Base-by-base conservation (phyloP, 2,329 filamentous ascomycete species). In the Rutstroemia sp. region DNA sequence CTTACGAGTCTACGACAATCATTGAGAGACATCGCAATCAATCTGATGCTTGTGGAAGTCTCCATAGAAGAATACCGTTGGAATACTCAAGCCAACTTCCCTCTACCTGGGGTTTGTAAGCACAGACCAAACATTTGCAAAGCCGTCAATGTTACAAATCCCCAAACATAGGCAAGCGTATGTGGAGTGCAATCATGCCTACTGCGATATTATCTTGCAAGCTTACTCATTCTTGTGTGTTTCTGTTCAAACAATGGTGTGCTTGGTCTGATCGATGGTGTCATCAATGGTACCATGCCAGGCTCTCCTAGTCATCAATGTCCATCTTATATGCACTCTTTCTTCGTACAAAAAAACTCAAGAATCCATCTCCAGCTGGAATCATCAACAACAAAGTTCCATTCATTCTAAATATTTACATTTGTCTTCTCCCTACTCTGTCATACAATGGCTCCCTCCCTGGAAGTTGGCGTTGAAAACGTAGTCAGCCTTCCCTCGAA, bases 401-500 rank as follows among this genome's bases (percentile, higher is more conserved):
- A 42, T 21, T 37, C 30, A 9, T 12, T 16, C 19, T 37, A 16
- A 8, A n/a, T 8, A 46, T 51, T 25, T 19, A 4, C 2, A 23
- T 23, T 42, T 34, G 30, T 7, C 10, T 10, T 12, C 30, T 34
- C 25, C 30, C 17, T 16, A 38, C 14, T 25, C 21, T 21, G 38
- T 56, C 34, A 53, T 41, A 48, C 12, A 3, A 63, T 63, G 61
- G 61, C 61, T 19, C 61, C 60, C 30, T 58, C 58, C 51, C 41
- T 62, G 23, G 60, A 59, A 46, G 49, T 60, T n/a, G 48, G 48
- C 2, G 53, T 54, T 38, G 59, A 57, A 39, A 48, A 61, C 48
- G 17, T 44, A 42, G 21, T 8, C 34, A 47, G 39, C 5, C 27
- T 49, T 9, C 51, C 54, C n/a, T 45, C 41, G 4, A 62, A 63